Conservation (phyloP, 306 rosid genomes). For the Prunus campanulata region DNA sequence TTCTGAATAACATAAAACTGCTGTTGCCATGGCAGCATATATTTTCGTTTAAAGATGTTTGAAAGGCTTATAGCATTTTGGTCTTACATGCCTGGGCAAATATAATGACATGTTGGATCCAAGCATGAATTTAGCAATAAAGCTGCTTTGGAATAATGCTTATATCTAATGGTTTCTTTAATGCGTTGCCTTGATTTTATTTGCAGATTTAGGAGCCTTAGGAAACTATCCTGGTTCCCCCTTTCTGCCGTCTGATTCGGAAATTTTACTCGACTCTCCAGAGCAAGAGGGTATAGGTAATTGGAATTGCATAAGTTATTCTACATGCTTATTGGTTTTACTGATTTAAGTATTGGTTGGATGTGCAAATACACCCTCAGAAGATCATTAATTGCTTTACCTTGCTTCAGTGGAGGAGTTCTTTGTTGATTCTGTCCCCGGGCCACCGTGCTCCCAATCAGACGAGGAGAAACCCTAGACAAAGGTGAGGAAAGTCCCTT, state of each 20-base stretch:
- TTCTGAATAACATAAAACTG: constrained; percentile 2
- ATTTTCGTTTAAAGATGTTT: background rate
- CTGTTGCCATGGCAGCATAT: constrained; percentile 1
- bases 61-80: background rate
- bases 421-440: constrained; percentile 88
- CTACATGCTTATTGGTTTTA: background rate
- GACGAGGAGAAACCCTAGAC: constrained; percentile 78
- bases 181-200: constrained; percentile 11
- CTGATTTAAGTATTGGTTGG: background rate
- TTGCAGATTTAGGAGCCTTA: constrained; percentile 91
- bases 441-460: constrained; percentile 72
- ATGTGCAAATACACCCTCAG: background rate
- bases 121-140: background rate
- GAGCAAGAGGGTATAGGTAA: constrained; percentile 95
- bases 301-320: background rate
- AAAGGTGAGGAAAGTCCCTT: constrained; percentile 35
- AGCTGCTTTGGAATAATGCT: background rate
- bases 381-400: constrained; percentile 10
- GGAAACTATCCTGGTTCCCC: constrained; percentile 96
- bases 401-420: constrained; percentile 85
- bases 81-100: background rate
- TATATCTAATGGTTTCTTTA: background rate
- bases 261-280: constrained; percentile 85
- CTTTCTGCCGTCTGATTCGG: constrained; percentile 90
- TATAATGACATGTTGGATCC: background rate